These are phyloP conservation scores for Podila clonocystis DNA, from an alignment of 192 early-diverging fungal genomes.

Conservation along the genomic window DNA sequence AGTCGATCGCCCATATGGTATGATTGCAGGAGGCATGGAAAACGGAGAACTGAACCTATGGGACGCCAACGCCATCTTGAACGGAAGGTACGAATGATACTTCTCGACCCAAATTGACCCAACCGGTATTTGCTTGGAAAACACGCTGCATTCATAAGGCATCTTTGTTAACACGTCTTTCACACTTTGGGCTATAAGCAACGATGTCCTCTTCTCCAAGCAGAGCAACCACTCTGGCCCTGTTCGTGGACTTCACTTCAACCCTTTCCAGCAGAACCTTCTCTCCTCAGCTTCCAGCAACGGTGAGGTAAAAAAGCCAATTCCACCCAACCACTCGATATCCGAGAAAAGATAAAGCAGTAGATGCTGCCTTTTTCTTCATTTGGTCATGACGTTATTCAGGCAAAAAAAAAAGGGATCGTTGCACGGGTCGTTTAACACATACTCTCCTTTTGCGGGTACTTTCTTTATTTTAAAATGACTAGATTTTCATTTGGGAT, in stretches of 20 bases:
- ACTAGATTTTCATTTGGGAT: slow-evolving; percentile 95
- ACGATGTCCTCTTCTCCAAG: slow-evolving; percentile 69
- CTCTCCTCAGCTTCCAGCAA: slow-evolving; percentile 90
- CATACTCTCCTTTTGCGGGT: neutral
- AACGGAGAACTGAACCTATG: slow-evolving; percentile 92
- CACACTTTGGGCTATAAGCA: slow-evolving; percentile 35
- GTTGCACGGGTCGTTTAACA: neutral
- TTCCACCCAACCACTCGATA: neutral
- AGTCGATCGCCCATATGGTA: slow-evolving; percentile 66
- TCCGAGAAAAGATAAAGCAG: neutral
- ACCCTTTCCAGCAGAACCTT: slow-evolving; percentile 85
- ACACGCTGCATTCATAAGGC: neutral
- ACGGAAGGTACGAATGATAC: slow-evolving; percentile 54
- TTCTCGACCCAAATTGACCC: neutral
- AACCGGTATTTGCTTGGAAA: neutral
- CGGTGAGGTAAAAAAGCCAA: slow-evolving; percentile 77
- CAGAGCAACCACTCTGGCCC: slow-evolving; percentile 86
- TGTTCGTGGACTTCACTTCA: slow-evolving; percentile 94
- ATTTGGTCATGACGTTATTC: neutral
- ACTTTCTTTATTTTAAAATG: neutral
- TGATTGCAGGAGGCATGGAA: slow-evolving; percentile 95
- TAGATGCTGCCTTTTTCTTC: neutral
- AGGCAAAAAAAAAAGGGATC: neutral
- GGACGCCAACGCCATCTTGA: slow-evolving; percentile 81
- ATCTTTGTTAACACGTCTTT: neutral